Evolutionary conservation across 768 basidiomycete genomes (phyloP).

Genomic region (Agrocybe praecox): DNA sequence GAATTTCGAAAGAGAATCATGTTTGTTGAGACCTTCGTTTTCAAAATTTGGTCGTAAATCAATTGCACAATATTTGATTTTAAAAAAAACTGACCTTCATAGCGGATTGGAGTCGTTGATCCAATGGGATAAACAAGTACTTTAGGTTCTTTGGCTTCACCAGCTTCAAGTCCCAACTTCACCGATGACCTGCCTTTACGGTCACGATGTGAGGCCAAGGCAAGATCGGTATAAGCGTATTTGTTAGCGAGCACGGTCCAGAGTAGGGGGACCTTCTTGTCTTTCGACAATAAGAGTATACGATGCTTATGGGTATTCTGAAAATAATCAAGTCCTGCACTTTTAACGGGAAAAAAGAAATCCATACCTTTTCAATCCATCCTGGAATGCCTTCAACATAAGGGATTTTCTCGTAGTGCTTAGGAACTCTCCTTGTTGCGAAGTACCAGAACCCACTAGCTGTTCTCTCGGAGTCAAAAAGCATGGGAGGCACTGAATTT

Average conservation of each 20-base stretch:
- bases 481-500: slow-evolving; percentile 55
- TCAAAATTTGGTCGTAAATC: not conserved
- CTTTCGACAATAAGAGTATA: slow-evolving; percentile 73
- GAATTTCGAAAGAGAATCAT: slow-evolving; percentile 73
- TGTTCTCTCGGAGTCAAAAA: slow-evolving; percentile 75
- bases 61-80: not conserved
- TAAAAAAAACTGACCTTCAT: slow-evolving; percentile 56
- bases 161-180: slow-evolving; percentile 59
- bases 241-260: slow-evolving; percentile 83
- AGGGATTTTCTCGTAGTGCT: slow-evolving; percentile 63
- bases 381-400: slow-evolving; percentile 55
- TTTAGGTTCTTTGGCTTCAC: slow-evolving; percentile 58
- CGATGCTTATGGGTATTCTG: slow-evolving; percentile 47
- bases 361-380: slow-evolving; percentile 72
- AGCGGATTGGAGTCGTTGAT: slow-evolving; percentile 56
- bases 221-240: slow-evolving; percentile 58
- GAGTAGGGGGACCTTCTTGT: slow-evolving; percentile 73
- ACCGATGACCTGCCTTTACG: slow-evolving; percentile 61
- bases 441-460: slow-evolving; percentile 75
- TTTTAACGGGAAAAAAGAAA: not conserved
- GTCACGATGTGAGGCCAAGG: slow-evolving; percentile 67
- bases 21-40: slow-evolving; percentile 60
- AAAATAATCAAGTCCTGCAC: too few species aligned
- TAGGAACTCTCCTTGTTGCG: slow-evolving; percentile 74
- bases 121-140: slow-evolving; percentile 73